These are phyloP conservation scores for Sporothrix mexicana DNA, from an alignment of 2,329 filamentous ascomycete species.

Conservation along the genomic window DNA sequence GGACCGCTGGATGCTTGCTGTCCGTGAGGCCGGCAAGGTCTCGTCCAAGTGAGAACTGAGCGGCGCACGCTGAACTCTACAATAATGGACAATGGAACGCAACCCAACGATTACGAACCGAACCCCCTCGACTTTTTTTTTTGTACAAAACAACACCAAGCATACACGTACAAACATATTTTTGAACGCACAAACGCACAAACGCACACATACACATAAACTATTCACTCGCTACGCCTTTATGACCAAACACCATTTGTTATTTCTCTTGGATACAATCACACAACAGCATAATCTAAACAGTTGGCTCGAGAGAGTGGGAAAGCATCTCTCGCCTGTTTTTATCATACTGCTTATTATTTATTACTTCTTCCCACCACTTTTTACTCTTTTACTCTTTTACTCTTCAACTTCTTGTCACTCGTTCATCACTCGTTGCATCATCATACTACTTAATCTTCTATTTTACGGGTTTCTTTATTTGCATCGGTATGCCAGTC, in stretches of 20 bases:
- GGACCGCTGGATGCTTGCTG: slow-evolving; percentile 53
- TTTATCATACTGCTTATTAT: slow-evolving; percentile 12
- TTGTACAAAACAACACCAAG: slow-evolving; percentile 13
- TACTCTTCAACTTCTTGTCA: background rate
- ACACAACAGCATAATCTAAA: slow-evolving; percentile 6
- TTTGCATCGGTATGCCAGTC: slow-evolving; percentile 24
- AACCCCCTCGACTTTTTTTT: background rate
- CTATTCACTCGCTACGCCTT: slow-evolving; percentile 22
- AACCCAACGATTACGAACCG: slow-evolving; percentile 5
- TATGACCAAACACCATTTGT: slow-evolving; percentile 22
- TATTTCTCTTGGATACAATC: background rate
- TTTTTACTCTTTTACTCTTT: background rate
- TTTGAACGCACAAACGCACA: slow-evolving; percentile 12
- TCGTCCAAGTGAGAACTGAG: slow-evolving; percentile 23
- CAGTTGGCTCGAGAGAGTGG: background rate
- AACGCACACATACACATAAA: slow-evolving; percentile 12
- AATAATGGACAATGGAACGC: background rate
- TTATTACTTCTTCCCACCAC: background rate
- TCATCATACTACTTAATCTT: slow-evolving; percentile 1
- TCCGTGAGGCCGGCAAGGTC: slow-evolving; percentile 49
- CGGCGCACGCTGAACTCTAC: background rate
- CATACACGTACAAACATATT: slow-evolving; percentile 13
- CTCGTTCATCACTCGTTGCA: slow-evolving; percentile 8
- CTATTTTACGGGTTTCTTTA: background rate
- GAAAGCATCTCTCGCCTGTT: slow-evolving; percentile 12